Base-by-base conservation (phyloP, 1,139 yeast species). In the Diutina mesorugosa region DNA sequence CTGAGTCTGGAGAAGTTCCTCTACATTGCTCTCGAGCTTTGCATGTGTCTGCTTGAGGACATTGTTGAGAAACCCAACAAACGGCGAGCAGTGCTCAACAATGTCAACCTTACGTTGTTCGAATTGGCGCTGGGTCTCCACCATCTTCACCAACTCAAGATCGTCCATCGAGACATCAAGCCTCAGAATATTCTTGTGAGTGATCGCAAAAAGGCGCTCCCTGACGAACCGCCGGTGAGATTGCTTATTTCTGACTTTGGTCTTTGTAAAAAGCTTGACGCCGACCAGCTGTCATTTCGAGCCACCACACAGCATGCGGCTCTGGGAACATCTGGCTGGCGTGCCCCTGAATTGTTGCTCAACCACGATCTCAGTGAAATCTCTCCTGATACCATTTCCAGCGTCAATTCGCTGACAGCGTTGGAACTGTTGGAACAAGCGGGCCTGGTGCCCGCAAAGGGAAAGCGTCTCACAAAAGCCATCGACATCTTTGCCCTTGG, bases 141-240 rank as follows among this genome's bases (percentile, higher is more conserved):
- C 60, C 95, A 93, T 69, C 73, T 93, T 60, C 99, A 93, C 67
- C 83, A 91, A 4, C 72, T 93, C 60, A 91, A 93, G 66, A 91
- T 95, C 64, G 97, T 93, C 51, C 99, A 93, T 70, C 78, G 99
- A 60, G 99, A 93, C 67, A 78, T 93, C 63, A 93, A 93, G 68
- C 99, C 99, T 0, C 99, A 93, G 65, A 95, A 93, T 67, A 93
- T 93, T 51, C 74, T 93, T 58, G 91, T 93, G 47, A 91, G 96
- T 0, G 85, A 85, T 50, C 80, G 87, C 9, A 81, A 58, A 55
- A 47, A 60, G 55, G 8, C 32, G 18, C 28, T 10, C 4, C 14
- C 18, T 6, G 53, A 50, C 32, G 45, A 55, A 9, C 38, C 47
- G 21, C 28, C 53, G 45, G 74, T 84, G 10, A 73, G 98, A 57